Evolutionary conservation across 1,284 basidiomycete genomes (phyloP).

Genomic region (Schizopora paradoxa): DNA sequence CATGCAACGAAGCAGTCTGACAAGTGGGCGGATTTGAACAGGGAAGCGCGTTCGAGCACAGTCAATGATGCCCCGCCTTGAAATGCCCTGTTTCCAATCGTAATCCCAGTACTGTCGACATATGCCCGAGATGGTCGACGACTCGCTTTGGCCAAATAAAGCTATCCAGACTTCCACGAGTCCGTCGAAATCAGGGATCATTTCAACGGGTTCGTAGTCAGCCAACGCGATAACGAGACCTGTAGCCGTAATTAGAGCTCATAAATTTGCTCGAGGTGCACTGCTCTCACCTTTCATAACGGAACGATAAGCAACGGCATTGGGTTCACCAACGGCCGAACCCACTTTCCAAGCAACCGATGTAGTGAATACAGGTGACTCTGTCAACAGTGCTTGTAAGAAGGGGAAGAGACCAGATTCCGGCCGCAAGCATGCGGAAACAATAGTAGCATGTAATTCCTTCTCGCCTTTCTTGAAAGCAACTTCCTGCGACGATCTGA

Average conservation of each 20-base stretch:
- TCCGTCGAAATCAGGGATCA: slow-evolving; percentile 64
- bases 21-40: slow-evolving; percentile 64
- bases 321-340: slow-evolving; percentile 70
- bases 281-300: slow-evolving; percentile 67
- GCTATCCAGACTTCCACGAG: slow-evolving; percentile 76
- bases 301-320: slow-evolving; percentile 76
- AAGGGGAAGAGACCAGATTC: slow-evolving; percentile 55
- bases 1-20: slow-evolving; percentile 73
- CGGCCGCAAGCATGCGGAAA: slow-evolving; percentile 45
- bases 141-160: slow-evolving; percentile 75
- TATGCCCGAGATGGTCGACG: slow-evolving; percentile 58
- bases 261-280: background rate
- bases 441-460: slow-evolving; percentile 48
- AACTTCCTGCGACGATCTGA: slow-evolving; percentile 6
- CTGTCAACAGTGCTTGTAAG: slow-evolving; percentile 51
- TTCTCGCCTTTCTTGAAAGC: slow-evolving; percentile 45
- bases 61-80: slow-evolving; percentile 73
- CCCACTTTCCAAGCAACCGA: slow-evolving; percentile 59
- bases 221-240: slow-evolving; percentile 68
- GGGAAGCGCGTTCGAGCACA: slow-evolving; percentile 78
- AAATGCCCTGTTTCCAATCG: slow-evolving; percentile 56
- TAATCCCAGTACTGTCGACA: slow-evolving; percentile 75
- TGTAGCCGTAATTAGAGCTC: slow-evolving; percentile 26
- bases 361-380: slow-evolving; percentile 71
- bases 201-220: slow-evolving; percentile 69